A percentile compares a stretch with the other conserved stretches of the same genome.
These are phyloP conservation scores for Diplogelasinospora grovesii DNA, from an alignment of 495 filamentous ascomycete genomes.

Conservation along the genomic window DNA sequence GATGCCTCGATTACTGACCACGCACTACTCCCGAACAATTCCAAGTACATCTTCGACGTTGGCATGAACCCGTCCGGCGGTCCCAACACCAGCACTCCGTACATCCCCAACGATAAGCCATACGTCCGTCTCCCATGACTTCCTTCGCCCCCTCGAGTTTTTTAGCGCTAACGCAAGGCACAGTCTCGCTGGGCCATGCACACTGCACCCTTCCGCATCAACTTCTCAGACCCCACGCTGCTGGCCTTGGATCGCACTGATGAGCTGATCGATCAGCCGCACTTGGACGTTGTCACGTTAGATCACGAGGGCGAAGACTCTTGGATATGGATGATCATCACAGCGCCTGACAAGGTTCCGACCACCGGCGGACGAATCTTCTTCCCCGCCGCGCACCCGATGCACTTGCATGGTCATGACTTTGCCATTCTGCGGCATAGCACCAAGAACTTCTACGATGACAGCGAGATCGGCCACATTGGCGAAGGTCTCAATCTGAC, in stretches of 20 bases:
- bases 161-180: not conserved
- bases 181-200: slow-evolving; percentile 8
- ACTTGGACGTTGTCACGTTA: slow-evolving; percentile 5
- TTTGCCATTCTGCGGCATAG: slow-evolving; percentile 43
- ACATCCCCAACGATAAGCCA: slow-evolving; percentile 4
- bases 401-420: slow-evolving; percentile 53
- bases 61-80: slow-evolving; percentile 7
- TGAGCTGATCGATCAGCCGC: not conserved
- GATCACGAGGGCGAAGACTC: not conserved
- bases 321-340: slow-evolving; percentile 14
- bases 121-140: slow-evolving; percentile 1
- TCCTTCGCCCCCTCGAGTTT: not conserved
- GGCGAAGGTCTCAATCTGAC: slow-evolving; percentile 1
- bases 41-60: slow-evolving; percentile 10
- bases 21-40: not conserved
- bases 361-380: not conserved
- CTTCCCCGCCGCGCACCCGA: slow-evolving; percentile 30
- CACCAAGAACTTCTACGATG: slow-evolving; percentile 7
- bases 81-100: slow-evolving; percentile 6
- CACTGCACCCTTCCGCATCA: slow-evolving; percentile 19
- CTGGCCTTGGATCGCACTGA: slow-evolving; percentile 1
- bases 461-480: not conserved
- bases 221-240: slow-evolving; percentile 36
- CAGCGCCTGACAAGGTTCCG: slow-evolving; percentile 2
- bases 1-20: not conserved